Base-by-base conservation (phyloP, 495 filamentous ascomycete genomes). In the Barbatosphaeria neglecta region DNA sequence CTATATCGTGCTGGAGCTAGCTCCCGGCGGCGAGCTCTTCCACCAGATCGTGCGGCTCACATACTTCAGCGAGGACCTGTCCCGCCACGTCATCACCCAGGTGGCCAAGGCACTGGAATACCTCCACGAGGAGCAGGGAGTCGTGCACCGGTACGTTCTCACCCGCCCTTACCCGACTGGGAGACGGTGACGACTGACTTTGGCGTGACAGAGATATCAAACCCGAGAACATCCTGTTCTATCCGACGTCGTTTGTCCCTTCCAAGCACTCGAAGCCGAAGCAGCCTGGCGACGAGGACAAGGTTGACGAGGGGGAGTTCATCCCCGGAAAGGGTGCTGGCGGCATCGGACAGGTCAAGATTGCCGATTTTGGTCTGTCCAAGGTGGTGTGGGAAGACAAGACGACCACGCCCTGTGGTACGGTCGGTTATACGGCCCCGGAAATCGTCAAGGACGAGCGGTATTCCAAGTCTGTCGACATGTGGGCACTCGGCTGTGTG, bases 371-470 rank as follows among this genome's bases (percentile, higher is more conserved):
- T 61, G 92, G 92, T 46, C 69, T 98, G 9, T 96, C 90, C 38
- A 98, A 98, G 66, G 82, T 98, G 45, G 87, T 98, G 9, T 98
- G 92, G 92, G 93, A 98, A 56, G 89, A 78, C 46, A 86, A 94
- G 59, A 98, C 92, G n/a, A 96, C 96, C 88, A 98, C 92, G 2
- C 92, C 92, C 18, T 98, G 92, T 64, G 92, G 92, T 25, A 98
- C 92, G 3, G 92, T 97, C 45, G 92, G 92, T 24, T 98, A 98
- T 63, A 97, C 92, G 15, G 92, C 92, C n/a, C 92, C 92, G 5
- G 92, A 98, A 63, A 98, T 98, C 43, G 92, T 98, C 44, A 97
- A 97, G 66, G 92, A 98, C 66, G 92, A 98, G 62, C 80, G 90
- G 31, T 98, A 98, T 58, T 97, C 92, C 6, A 98, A 97, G 71